Evolutionary conservation across 73 alveolate genomes (phyloP).

Genomic region (Breviolum minutum): DNA sequence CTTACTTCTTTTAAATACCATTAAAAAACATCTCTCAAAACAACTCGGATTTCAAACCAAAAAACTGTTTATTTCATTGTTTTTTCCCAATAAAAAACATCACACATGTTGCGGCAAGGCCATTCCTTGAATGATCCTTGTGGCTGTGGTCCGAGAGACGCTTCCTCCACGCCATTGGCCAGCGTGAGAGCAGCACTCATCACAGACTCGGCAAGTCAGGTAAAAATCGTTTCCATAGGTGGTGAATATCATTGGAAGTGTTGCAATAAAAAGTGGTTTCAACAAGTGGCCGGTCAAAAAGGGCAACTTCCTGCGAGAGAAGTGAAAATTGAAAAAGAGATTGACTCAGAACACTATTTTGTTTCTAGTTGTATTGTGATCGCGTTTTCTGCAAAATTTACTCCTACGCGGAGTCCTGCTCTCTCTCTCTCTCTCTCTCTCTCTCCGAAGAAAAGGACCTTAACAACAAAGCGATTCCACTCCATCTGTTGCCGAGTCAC

Average conservation of each 20-base stretch:
- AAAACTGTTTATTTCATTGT: too few species aligned
- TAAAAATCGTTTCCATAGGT: not conserved
- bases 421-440: not conserved
- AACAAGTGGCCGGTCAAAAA: not conserved
- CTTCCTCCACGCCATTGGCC: conserved; percentile 77
- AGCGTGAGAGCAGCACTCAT: conserved; percentile 73
- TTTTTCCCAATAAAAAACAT: too few species aligned
- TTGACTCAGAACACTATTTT: not conserved
- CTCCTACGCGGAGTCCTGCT: not conserved
- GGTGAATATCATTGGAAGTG: not conserved
- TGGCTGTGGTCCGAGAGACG: not conserved
- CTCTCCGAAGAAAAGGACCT: not conserved
- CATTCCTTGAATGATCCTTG: too few species aligned
- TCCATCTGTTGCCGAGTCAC: not conserved
- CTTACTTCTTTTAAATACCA: too few species aligned
- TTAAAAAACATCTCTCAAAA: too few species aligned
- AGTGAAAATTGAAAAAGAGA: not conserved
- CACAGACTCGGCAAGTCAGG: conserved; percentile 29
- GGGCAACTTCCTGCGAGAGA: not conserved
- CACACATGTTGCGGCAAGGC: too few species aligned
- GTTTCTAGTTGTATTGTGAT: not conserved
- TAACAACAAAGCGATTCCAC: not conserved
- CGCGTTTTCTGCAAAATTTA: not conserved
- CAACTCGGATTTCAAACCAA: too few species aligned
- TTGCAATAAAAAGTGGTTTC: not conserved